phyloP scores from a whole-genome alignment of 257 asterid species.

The Leonotis leonurus region DNA sequence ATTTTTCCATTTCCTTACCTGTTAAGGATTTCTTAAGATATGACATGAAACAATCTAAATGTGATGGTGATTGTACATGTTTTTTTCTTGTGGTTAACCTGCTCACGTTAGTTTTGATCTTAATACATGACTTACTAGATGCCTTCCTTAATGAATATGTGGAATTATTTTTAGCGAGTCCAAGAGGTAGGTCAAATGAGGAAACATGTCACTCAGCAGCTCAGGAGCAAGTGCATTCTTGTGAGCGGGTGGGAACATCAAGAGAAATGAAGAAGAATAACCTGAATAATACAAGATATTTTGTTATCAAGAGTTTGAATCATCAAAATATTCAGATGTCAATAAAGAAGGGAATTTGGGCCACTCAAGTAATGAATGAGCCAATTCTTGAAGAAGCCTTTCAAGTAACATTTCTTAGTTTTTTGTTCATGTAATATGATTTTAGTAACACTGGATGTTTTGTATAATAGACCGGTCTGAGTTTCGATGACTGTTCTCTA shows the following conservation, averaged over 20 bases:
- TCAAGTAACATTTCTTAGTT: conserved; percentile 54
- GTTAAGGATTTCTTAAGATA: background rate
- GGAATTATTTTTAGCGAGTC: conserved; percentile 40
- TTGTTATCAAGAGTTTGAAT: conserved; percentile 91
- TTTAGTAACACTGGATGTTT: conserved; percentile 19
- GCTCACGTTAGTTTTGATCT: background rate
- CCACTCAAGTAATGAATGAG: conserved; percentile 97
- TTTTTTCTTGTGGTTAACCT: background rate
- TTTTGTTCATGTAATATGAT: conserved; percentile 35
- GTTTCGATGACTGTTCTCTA: conserved; percentile 12
- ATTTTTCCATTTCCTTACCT: background rate
- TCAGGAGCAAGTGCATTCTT: conserved; percentile 37
- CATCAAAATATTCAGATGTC: conserved; percentile 82
- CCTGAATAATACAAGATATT: conserved; percentile 53
- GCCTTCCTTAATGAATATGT: conserved; percentile 18
- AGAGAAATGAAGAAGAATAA: conserved; percentile 42
- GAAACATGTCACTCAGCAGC: conserved; percentile 44
- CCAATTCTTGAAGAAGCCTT: conserved; percentile 93
- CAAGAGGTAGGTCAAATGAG: conserved; percentile 37
- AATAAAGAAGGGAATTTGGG: conserved; percentile 84
- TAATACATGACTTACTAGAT: conserved; percentile 10
- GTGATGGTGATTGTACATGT: background rate
- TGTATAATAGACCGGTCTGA: conserved; percentile 19
- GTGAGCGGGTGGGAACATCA: conserved; percentile 44
- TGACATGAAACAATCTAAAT: conserved; percentile 9